Evolutionary conservation across 202 grass and related monocot species (phyloP), one percentile per base, ranked within the genome.

Genomic region (Eragrostis tef): DNA sequence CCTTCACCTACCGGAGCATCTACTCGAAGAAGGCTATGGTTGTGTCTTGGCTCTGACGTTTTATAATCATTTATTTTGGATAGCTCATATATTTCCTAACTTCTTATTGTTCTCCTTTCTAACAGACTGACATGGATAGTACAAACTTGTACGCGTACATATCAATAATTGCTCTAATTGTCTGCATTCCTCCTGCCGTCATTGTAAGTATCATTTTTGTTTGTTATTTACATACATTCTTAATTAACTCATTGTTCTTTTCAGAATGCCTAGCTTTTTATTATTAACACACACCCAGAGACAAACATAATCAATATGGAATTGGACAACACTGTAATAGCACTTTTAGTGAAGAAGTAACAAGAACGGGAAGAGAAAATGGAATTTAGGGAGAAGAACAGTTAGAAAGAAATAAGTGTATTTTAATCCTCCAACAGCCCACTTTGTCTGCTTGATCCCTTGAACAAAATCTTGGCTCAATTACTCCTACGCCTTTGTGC

Each of bases 11-110:
- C 81, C 88, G 91, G 61, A 97, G 94, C 80, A 87, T 97, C 84
- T 97, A 97, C 51, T 94, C 94, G n/a, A 97, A 97, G 85, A 97
- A 97, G 79, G 94, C 94, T 44, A 97, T 97, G 94, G 94, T 97
- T 80, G 60, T 85, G 44, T 86, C 52, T 71, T 88, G 48, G 9
- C 67, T 79, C 54, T 81, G 47, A n/a, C 44, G 50, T 77, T 79
- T 70, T 74, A 22, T 57, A 75, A 20, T 11, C 53, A 64, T 47
- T 79, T 46, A 29, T 66, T 27, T n/a, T 34, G 17, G 69, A 13
- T 16, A 54, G 77, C 41, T 78, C 11, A 61, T 61, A 39, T 3
- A 42, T 51, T 71, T 66, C 27, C 21, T 60, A 44, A 62, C 50
- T 83, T 63, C 9, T 81, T 68, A 52, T 79, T 75, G 39, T 85